Percentiles rank a stretch among this genome's conserved stretches.
phyloP scores from a whole-genome alignment of 208 protist species.

The Acanthamoeba culbertsoni region DNA sequence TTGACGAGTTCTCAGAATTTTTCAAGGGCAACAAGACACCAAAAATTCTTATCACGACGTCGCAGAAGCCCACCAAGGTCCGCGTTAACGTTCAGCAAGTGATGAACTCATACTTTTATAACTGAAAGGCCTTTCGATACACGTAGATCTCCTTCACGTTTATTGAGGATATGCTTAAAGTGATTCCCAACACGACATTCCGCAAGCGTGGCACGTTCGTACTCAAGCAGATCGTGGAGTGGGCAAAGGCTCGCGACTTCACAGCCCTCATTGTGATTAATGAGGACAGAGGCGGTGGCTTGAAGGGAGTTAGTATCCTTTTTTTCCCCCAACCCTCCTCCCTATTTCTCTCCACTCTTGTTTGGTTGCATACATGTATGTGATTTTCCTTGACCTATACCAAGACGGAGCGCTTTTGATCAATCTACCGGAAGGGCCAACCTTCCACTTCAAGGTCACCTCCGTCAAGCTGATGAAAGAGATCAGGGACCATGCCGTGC shows the following conservation, averaged over 20 bases:
- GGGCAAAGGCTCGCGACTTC: conserved; percentile 81
- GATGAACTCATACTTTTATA: too few relatives aligned
- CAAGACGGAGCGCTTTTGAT: conserved; percentile 73
- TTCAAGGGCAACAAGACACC: conserved; percentile 79
- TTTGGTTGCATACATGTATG: neutral
- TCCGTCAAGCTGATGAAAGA: conserved; percentile 76
- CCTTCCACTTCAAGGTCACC: conserved; percentile 86
- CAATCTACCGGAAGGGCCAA: conserved; percentile 90
- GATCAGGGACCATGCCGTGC: conserved; percentile 77
- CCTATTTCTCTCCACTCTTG: neutral
- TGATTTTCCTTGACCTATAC: neutral
- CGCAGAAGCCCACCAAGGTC: conserved; percentile 62
- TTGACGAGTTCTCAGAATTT: conserved; percentile 85
- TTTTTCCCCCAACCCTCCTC: neutral
- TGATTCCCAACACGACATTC: conserved; percentile 80
- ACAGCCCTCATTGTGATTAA: conserved; percentile 88
- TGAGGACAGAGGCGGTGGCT: conserved; percentile 71
- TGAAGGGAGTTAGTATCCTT: conserved; percentile 46
- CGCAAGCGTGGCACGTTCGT: conserved; percentile 65
- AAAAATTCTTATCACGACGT: conserved; percentile 84
- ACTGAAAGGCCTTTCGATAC: too few relatives aligned
- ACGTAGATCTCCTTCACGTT: conserved; percentile 67
- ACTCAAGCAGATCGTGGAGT: conserved; percentile 83
- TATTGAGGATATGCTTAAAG: conserved; percentile 73
- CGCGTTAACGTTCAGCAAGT: too few relatives aligned